phyloP scores from a whole-genome alignment of 345 rosid genomes.

The Ceriops decandra region DNA sequence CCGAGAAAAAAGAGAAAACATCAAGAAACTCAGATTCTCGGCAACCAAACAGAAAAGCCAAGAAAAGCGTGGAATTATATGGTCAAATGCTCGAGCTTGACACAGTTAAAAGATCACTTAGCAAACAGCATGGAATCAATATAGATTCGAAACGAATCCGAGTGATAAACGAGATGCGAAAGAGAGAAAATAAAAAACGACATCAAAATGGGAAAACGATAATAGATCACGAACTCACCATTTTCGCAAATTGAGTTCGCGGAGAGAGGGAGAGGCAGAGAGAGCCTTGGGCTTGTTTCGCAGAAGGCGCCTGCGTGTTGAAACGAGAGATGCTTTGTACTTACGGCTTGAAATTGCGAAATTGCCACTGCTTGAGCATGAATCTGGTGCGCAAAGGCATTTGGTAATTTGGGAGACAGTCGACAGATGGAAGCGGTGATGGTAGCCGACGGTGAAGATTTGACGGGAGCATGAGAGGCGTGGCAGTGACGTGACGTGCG shows the following conservation, averaged over 20 bases:
- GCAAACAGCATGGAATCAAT: background rate
- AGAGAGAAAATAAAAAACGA: background rate
- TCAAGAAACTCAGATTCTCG: background rate
- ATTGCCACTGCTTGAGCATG: no score
- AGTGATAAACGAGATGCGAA: background rate
- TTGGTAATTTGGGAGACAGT: no score
- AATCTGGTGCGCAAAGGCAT: no score
- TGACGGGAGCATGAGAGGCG: no score
- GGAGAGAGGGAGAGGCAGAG: background rate
- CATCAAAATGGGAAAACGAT: background rate
- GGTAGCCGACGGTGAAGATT: no score
- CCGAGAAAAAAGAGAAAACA: background rate
- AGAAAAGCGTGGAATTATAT: background rate
- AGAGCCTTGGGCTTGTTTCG: background rate
- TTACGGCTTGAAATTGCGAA: no score
- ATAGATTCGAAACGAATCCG: background rate
- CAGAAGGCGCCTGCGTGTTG: background rate
- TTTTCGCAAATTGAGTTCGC: background rate
- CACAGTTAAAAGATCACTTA: background rate
- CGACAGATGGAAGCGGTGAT: no score
- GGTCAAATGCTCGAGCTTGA: background rate
- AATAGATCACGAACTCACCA: background rate
- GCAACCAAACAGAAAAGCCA: background rate
- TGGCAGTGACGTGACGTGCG: no score
- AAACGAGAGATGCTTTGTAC: background rate